Evolutionary conservation across 306 rosid genomes (phyloP).

Genomic region (Astragalus glycyphyllos): DNA sequence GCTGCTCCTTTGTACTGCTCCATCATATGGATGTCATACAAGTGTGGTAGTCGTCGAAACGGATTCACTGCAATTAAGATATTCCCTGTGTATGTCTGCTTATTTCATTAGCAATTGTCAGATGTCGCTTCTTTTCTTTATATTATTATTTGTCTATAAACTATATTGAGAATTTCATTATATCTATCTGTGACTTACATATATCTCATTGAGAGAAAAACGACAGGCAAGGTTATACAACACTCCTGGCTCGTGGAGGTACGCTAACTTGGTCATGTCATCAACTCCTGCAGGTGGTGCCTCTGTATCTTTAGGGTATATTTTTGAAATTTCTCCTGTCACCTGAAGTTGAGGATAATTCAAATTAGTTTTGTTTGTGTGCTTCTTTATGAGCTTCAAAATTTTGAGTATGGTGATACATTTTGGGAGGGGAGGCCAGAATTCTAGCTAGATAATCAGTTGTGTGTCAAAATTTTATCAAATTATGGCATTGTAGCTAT

Average conservation of each 20-base stretch:
- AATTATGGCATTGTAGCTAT: neutral
- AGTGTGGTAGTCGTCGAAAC: conserved; percentile 80
- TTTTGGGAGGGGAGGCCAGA: neutral
- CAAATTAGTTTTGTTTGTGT: conserved; percentile 33
- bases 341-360: conserved; percentile 59
- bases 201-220: conserved; percentile 80
- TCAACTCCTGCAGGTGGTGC: conserved; percentile 93
- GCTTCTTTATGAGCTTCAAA: conserved; percentile 33
- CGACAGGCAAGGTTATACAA: conserved; percentile 68
- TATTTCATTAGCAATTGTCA: conserved; percentile 42
- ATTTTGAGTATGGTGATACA: neutral
- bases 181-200: conserved; percentile 56
- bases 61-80: conserved; percentile 90
- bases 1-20: conserved; percentile 88
- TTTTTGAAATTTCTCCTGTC: conserved; percentile 66
- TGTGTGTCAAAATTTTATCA: too few species aligned
- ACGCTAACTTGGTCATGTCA: conserved; percentile 92
- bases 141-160: neutral
- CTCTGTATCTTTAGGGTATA: conserved; percentile 88
- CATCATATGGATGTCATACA: conserved; percentile 88
- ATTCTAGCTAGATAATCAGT: too few species aligned
- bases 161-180: conserved; percentile 6
- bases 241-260: conserved; percentile 89
- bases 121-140: conserved; percentile 30
- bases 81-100: conserved; percentile 87